Base-by-base conservation (phyloP, 1,284 basidiomycete genomes). In the Fomitiporia mediterranea region DNA sequence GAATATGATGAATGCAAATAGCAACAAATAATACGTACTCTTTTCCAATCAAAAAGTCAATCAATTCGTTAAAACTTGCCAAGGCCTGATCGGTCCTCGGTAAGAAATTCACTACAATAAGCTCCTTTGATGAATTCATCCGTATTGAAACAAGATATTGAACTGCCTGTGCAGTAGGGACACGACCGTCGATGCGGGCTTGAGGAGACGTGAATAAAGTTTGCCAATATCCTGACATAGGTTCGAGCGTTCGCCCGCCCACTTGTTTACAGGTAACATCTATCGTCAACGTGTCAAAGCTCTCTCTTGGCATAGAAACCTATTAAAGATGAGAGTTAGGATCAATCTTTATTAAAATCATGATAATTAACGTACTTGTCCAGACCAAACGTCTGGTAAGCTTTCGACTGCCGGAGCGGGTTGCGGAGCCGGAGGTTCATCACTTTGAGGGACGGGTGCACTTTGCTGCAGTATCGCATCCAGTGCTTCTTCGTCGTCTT, bases 221-320 rank as follows among this genome's bases (percentile, higher is more conserved):
- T 57, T 74, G 75, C 89, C 89, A 91, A 46, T 86, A 75, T 4
- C 72, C 67, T 2, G 86, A 88, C 55, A 77, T 74, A 43, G 68
- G 66, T 21, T 72, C 75, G 32, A 91, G 67, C 2, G 71, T 60
- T 48, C 81, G 76, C 25, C 89, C 89, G 40, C 83, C 89, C 19
- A 84, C 72, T 65, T 89, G 89, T n/a, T 83, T 81, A 13, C 86
- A 87, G 34, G 75, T 64, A n/a, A 90, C 81, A 17, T 75, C 70
- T 1, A 82, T 81, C 62, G 84, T 77, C 65, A 87, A 81, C 3
- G 82, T 79, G 42, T 82, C 77, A 32, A 76, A 76, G 11, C 85
- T 83, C 64, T 91, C 89, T 42, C 86, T 68, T 15, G 89, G 89
- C 86, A 91, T 89, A 48, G 74, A 79, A 56, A 91, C 73, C 89